phyloP scores from a whole-genome alignment of 2,329 filamentous ascomycete genomes.

The Scleromitrula shiraiana region DNA sequence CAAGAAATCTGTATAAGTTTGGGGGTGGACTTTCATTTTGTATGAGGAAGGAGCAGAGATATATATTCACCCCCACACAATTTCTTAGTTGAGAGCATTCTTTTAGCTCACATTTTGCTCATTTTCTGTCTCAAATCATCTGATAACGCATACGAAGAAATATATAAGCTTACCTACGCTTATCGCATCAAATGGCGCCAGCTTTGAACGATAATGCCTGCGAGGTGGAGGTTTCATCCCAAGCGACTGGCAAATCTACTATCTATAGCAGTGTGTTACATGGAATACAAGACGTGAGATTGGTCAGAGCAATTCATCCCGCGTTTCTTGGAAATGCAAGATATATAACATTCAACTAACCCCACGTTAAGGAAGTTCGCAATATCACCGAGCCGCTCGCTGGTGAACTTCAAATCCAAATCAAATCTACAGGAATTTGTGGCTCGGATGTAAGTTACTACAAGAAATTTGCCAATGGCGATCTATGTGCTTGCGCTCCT shows the following conservation, averaged over 20 bases:
- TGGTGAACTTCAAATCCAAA: conserved; percentile 54
- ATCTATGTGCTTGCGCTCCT: conserved; percentile 57
- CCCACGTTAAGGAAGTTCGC: conserved; percentile 38
- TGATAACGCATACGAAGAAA: too few species aligned
- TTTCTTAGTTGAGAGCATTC: conserved; percentile 11
- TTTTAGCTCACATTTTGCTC: conserved; percentile 4
- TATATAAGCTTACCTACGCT: conserved; percentile 5
- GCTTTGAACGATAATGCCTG: conserved; percentile 5
- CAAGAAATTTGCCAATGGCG: conserved; percentile 64
- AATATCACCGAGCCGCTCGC: conserved; percentile 34
- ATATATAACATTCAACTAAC: not conserved
- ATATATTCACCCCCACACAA: conserved; percentile 7
- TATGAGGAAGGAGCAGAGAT: not conserved
- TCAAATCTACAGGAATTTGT: conserved; percentile 60
- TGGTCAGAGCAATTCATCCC: conserved; percentile 36
- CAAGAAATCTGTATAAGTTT: conserved; percentile 12
- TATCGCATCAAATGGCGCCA: conserved; percentile 22
- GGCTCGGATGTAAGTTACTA: conserved; percentile 66
- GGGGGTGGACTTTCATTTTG: conserved; percentile 5
- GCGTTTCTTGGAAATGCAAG: not conserved
- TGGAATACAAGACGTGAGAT: conserved; percentile 47
- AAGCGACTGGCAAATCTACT: conserved; percentile 11
- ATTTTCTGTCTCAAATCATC: conserved; percentile 11
- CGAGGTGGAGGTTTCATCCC: conserved; percentile 7
- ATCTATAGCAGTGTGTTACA: conserved; percentile 49